phyloP scores from a whole-genome alignment of 345 rosid species.

The Hypericum perforatum region DNA sequence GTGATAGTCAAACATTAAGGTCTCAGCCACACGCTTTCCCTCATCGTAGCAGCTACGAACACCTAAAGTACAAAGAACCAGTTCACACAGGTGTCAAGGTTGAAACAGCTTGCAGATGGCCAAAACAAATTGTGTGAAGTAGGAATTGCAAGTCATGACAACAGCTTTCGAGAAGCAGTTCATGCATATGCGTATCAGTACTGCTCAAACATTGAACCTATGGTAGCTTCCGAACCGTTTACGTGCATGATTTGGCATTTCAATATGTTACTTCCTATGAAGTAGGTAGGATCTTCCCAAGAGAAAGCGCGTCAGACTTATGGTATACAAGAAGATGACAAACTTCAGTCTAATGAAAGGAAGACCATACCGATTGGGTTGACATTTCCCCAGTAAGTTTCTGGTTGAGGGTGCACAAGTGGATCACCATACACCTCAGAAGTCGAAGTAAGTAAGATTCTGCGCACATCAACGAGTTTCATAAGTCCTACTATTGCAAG shows the following conservation, averaged over 20 bases:
- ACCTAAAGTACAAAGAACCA: slow-evolving; percentile 28
- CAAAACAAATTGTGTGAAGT: no score
- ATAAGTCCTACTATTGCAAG: not conserved
- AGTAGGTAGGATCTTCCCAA: no score
- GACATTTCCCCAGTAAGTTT: slow-evolving; percentile 95
- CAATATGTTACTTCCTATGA: no score
- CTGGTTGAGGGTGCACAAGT: slow-evolving; percentile 84
- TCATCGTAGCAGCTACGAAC: slow-evolving; percentile 95
- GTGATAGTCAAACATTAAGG: slow-evolving; percentile 95
- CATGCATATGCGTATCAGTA: no score
- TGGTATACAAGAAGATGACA: no score
- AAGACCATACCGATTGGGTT: slow-evolving; percentile 72
- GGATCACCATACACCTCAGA: slow-evolving; percentile 98
- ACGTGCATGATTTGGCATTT: no score
- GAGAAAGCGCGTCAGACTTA: no score
- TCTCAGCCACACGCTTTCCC: slow-evolving; percentile 98
- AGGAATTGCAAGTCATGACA: no score
- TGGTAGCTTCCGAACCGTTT: no score
- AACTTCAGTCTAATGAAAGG: not conserved
- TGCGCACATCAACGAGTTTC: slow-evolving; percentile 18
- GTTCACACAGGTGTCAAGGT: not conserved
- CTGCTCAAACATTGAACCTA: no score
- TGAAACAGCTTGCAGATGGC: not conserved
- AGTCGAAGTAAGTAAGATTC: slow-evolving; percentile 93
- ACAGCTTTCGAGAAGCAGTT: no score